A percentile compares a stretch with the other conserved stretches of the same genome.
These are phyloP conservation scores for Juncus effusus DNA, from an alignment of 176 grass and related monocot species.

Conservation along the genomic window DNA sequence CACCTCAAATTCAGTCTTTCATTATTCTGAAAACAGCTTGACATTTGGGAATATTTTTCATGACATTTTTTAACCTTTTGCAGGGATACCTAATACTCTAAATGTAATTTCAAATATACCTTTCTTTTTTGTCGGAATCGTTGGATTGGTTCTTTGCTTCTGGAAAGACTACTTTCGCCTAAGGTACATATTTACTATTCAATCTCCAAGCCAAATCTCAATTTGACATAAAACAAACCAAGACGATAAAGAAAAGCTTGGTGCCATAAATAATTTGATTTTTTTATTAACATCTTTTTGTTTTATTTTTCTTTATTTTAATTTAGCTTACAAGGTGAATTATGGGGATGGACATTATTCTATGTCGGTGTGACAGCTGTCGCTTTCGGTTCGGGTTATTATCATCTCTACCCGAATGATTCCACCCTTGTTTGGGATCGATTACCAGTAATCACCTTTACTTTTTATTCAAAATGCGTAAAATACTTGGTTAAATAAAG, in stretches of 20 bases:
- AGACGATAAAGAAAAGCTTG: not conserved
- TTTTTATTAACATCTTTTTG: not conserved
- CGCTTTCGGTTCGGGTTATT: slow-evolving; percentile 80
- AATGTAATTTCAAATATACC: slow-evolving; percentile 90
- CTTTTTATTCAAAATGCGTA: slow-evolving; percentile 17
- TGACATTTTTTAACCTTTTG: not conserved
- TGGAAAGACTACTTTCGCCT: slow-evolving; percentile 72
- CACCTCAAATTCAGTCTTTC: too few relatives aligned
- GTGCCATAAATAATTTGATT: not conserved
- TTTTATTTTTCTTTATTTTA: slow-evolving; percentile 2
- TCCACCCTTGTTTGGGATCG: slow-evolving; percentile 85
- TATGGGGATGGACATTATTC: slow-evolving; percentile 76
- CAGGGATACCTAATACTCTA: slow-evolving; percentile 88
- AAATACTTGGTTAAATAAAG: slow-evolving; percentile 3
- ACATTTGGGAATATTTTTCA: not conserved
- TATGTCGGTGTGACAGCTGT: slow-evolving; percentile 61
- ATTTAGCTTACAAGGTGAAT: slow-evolving; percentile 73
- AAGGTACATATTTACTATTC: slow-evolving; percentile 32
- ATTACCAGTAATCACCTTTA: slow-evolving; percentile 42
- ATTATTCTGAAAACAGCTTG: not conserved
- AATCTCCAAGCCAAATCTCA: too few relatives aligned
- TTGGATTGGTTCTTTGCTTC: slow-evolving; percentile 59
- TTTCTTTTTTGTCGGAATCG: slow-evolving; percentile 68
- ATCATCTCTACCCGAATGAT: slow-evolving; percentile 79
- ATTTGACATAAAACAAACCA: too few relatives aligned